Conservation (phyloP, 2,329 filamentous ascomycete genomes). For the Fusarium setosum region DNA sequence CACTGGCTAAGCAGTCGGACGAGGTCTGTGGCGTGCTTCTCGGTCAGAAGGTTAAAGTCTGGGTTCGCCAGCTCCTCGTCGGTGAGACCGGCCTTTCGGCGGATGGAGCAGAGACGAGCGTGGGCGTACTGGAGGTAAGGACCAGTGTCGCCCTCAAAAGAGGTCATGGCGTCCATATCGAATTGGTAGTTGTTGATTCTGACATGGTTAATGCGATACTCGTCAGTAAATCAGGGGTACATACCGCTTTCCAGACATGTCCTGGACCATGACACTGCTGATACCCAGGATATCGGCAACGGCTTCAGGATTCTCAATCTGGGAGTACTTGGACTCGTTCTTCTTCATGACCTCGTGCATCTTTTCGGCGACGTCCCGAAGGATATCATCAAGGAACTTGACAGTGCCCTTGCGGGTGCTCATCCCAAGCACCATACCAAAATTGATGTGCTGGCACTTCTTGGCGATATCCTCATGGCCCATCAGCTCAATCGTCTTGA, state of each 20-base stretch:
- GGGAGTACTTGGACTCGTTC: constrained; percentile 90
- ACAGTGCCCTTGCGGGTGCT: constrained; percentile 79
- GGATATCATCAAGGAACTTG: constrained; percentile 68
- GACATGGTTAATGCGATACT: constrained; percentile 9
- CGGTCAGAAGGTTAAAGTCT: constrained; percentile 75
- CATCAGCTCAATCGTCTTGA: constrained; percentile 81
- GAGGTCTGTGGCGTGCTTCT: constrained; percentile 78
- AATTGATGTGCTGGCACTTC: constrained; percentile 80
- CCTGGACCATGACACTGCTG: constrained; percentile 96
- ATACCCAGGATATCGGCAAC: constrained; percentile 92
- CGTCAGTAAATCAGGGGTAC: constrained; percentile 31
- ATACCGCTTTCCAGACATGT: constrained; percentile 94
- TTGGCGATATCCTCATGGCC: constrained; percentile 74
- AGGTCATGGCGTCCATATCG: constrained; percentile 84
- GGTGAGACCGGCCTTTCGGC: constrained; percentile 64
- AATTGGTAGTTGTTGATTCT: constrained; percentile 77
- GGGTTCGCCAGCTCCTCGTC: constrained; percentile 70
- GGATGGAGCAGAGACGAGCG: constrained; percentile 75
- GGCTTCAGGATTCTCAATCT: constrained; percentile 84
- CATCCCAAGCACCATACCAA: constrained; percentile 78
- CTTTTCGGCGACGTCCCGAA: constrained; percentile 82
- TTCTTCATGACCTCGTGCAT: constrained; percentile 98
- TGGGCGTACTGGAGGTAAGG: constrained; percentile 89
- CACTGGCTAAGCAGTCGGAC: constrained; percentile 83
- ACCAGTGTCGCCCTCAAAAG: constrained; percentile 87